These are phyloP conservation scores for Acidiella bohemica DNA, from an alignment of 495 filamentous ascomycete species.

Conservation along the genomic window DNA sequence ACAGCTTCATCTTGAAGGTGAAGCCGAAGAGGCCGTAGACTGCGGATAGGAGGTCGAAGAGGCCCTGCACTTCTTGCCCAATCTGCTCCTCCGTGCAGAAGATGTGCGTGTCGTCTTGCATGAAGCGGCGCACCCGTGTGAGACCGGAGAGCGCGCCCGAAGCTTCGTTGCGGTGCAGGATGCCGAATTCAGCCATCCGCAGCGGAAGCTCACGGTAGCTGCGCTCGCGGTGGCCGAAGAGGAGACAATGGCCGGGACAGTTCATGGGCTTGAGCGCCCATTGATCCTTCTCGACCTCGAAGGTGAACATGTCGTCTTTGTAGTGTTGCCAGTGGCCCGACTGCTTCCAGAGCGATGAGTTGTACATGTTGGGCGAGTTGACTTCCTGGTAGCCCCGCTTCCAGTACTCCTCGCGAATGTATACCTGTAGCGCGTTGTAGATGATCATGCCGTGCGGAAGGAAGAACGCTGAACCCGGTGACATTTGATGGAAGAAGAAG, in stretches of 20 bases:
- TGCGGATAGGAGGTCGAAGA: slow-evolving; percentile 74
- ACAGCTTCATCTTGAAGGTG: slow-evolving; percentile 90
- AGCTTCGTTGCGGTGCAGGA: slow-evolving; percentile 87
- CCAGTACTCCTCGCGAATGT: slow-evolving; percentile 79
- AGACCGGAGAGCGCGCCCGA: slow-evolving; percentile 82
- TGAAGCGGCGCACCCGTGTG: slow-evolving; percentile 82
- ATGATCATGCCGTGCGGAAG: slow-evolving; percentile 64
- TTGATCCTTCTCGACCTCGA: slow-evolving; percentile 79
- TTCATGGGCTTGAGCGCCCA: slow-evolving; percentile 96
- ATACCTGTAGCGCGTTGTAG: slow-evolving; percentile 71
- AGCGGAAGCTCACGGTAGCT: slow-evolving; percentile 82
- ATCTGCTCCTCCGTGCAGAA: slow-evolving; percentile 79
- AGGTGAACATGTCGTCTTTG: slow-evolving; percentile 90
- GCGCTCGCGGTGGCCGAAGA: slow-evolving; percentile 64
- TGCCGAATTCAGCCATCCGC: slow-evolving; percentile 87
- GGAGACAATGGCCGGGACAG: slow-evolving; percentile 74
- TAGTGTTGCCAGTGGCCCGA: slow-evolving; percentile 95
- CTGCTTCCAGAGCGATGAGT: slow-evolving; percentile 76
- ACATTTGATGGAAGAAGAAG: slow-evolving; percentile 88
- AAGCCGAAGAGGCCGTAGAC: slow-evolving; percentile 89
- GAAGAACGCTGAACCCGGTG: slow-evolving; percentile 86
- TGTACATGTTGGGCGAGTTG: slow-evolving; percentile 92
- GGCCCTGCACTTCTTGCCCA: slow-evolving; percentile 62
- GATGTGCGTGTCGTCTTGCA: slow-evolving; percentile 92
- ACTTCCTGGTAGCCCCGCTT: slow-evolving; percentile 91